Evolutionary conservation across 1,284 basidiomycete genomes (phyloP), one percentile per base, ranked within the genome.

Genomic region (Retiboletus flavoniger): DNA sequence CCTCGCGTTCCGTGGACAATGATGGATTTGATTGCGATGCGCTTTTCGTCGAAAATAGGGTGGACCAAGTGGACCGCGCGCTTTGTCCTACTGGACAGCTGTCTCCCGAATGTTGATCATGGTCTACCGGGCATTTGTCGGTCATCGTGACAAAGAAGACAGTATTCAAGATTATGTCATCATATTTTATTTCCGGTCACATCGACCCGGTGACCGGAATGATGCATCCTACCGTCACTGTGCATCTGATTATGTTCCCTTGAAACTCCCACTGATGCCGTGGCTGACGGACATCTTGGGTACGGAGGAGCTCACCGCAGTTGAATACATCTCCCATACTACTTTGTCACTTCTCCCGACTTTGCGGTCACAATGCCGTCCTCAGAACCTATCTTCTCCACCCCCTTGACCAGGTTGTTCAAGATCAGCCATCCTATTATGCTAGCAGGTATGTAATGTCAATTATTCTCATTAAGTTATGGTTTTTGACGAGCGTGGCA

Each of bases 341-440:
- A n/a, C 10, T 24, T 10, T 28, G 16, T 26, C 31, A n/a, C 24
- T 43, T 41, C 21, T 19, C 35, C 28, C 21, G 16, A n/a, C 41
- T 21, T 28, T 39, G 21, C 47, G 2, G 11, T 29, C 53, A 57
- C 51, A 53, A 85, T 85, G 82, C 79, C 83, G 46, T 77, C 82
- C 47, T 83, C 81, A 29, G 63, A 72, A 21, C 77, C 80, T 24
- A 70, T 86, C 14, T 84, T 88, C 69, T 73, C 76, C 6, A 88
- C 86, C 1, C 81, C 82, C 5, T 74, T 88, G 56, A 87, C 85
- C 2, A 77, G 79, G 65, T 68, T 90, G 53, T 91, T 94, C 75
- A 80, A 79, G 47, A 85, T 94, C 62, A 82, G 82, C 68, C 92
- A 95, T 71, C 93, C 93, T 28, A 81, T 94, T 70, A 84, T 95